phyloP scores from a whole-genome alignment of 495 filamentous ascomycete species.

The Lichina pygmaea region DNA sequence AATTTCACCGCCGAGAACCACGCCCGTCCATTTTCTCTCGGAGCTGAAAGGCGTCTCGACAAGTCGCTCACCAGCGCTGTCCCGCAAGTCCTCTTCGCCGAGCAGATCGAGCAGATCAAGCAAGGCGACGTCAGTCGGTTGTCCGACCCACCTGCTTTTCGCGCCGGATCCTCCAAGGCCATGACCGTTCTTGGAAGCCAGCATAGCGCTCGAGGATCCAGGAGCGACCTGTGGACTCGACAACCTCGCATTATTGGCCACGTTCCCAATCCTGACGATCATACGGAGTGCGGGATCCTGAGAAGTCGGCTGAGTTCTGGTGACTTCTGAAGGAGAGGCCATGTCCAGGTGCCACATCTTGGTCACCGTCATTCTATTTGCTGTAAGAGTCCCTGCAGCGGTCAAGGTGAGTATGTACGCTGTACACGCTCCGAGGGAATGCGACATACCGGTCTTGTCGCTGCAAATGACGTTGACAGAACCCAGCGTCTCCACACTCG shows the following conservation, averaged over 20 bases:
- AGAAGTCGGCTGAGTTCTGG: slow-evolving; percentile 32
- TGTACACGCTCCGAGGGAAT: background rate
- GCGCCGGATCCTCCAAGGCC: slow-evolving; percentile 28
- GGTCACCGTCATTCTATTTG: slow-evolving; percentile 95
- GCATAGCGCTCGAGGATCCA: slow-evolving; percentile 42
- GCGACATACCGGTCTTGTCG: slow-evolving; percentile 56
- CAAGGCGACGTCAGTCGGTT: slow-evolving; percentile 89
- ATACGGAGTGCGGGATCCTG: slow-evolving; percentile 40
- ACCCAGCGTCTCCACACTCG: slow-evolving; percentile 91
- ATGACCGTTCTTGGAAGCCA: slow-evolving; percentile 45
- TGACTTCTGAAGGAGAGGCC: slow-evolving; percentile 40
- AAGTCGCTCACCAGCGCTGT: slow-evolving; percentile 49
- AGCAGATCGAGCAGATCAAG: slow-evolving; percentile 76
- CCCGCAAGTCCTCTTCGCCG: slow-evolving; percentile 70
- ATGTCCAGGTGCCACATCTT: slow-evolving; percentile 86
- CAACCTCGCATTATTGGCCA: slow-evolving; percentile 82
- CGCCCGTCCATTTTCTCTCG: slow-evolving; percentile 97
- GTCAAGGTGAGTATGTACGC: too few relatives aligned
- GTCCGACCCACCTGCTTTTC: slow-evolving; percentile 81
- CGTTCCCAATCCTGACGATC: slow-evolving; percentile 72
- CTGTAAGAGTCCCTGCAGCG: slow-evolving; percentile 55
- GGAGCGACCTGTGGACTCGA: slow-evolving; percentile 37
- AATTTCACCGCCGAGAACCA: slow-evolving; percentile 36
- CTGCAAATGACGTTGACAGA: slow-evolving; percentile 96
- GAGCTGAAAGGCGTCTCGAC: slow-evolving; percentile 87